Evolutionary conservation across 225 moss, liverwort and hornwort genomes (phyloP).

Genomic region (Physcomitrium patens): DNA sequence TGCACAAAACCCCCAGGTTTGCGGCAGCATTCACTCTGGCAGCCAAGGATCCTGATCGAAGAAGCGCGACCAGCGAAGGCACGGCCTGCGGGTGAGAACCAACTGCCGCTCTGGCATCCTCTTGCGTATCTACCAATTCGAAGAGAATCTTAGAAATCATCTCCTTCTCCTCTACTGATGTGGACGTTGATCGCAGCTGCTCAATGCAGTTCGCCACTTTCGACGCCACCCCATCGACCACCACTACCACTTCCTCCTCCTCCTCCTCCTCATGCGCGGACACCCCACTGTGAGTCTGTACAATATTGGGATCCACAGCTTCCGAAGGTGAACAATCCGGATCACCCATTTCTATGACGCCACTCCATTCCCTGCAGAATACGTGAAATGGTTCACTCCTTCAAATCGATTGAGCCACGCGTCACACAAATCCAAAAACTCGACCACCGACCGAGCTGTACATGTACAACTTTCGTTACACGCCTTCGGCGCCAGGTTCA

Average conservation of each 20-base stretch:
- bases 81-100: conserved; percentile 89
- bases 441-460: not conserved
- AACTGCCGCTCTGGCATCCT: conserved; percentile 84
- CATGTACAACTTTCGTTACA: too few species aligned
- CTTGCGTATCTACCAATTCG: conserved; percentile 74
- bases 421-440: not conserved
- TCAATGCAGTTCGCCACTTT: conserved; percentile 81
- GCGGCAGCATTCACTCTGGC: conserved; percentile 93
- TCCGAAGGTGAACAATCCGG: conserved; percentile 65
- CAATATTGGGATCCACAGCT: conserved; percentile 51
- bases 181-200: conserved; percentile 68
- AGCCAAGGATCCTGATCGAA: conserved; percentile 83
- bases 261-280: conserved; percentile 49
- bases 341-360: conserved; percentile 68
- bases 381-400: conserved; percentile 18
- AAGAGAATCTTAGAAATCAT: conserved; percentile 72
- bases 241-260: conserved; percentile 20
- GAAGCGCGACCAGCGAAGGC: conserved; percentile 83
- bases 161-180: conserved; percentile 74
- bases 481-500: too few species aligned
- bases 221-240: conserved; percentile 50
- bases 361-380: conserved; percentile 79
- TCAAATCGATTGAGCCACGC: not conserved
- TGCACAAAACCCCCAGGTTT: conserved; percentile 81
- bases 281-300: conserved; percentile 57